Base-by-base conservation (phyloP, 805 yeast species). In the Cyberlindnera euphorbiiphila region DNA sequence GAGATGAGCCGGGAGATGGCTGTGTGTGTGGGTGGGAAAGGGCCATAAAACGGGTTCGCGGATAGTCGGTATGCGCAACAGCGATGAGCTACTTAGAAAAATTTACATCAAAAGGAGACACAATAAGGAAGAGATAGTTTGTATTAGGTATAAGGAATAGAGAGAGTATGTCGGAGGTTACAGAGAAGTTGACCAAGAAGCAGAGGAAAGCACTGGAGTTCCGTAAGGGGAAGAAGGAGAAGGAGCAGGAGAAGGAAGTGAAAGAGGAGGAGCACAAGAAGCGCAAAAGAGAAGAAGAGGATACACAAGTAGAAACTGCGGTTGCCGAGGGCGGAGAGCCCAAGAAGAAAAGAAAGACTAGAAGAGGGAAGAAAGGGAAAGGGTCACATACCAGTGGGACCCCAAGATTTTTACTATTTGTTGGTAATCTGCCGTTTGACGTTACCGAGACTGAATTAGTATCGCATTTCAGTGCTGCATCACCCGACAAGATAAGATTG, bases 401-500 rank as follows among this genome's bases (percentile, higher is more conserved):
- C 6, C 82, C 77, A 39, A 68, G 95, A 54, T 89, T 83, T 53
- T 73, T 93, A 37, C 63, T 93, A 22, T 93, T 93, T 62, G 86
- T 89, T 8, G 98, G 98, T 5, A 88, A 89, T 53, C 66, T 93
- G 38, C 95, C 97, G 4, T 85, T 76, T 57, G 79, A 78, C 37
- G 63, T 78, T 16, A 71, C 80, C 3, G 74, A 74, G 36, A 71
- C 74, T 3, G 85, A 83, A 37, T 58, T 93, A 21, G 62, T 66
- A 37, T 65, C 70, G 14, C 96, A 89, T 60, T 87, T 93, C 66
- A 76, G 80, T 49, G 74, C 77, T 25, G 66, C 81, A 29, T 67
- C 74, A 13, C 97, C 97, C 4, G 83, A 81, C 54, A 68, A 74
- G 43, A 68, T 93, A 36, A 78, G 98, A 57, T 64, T 86, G 30